These are phyloP conservation scores for Carex arenaria DNA, from an alignment of 202 grass and related monocot species.

Conservation along the genomic window DNA sequence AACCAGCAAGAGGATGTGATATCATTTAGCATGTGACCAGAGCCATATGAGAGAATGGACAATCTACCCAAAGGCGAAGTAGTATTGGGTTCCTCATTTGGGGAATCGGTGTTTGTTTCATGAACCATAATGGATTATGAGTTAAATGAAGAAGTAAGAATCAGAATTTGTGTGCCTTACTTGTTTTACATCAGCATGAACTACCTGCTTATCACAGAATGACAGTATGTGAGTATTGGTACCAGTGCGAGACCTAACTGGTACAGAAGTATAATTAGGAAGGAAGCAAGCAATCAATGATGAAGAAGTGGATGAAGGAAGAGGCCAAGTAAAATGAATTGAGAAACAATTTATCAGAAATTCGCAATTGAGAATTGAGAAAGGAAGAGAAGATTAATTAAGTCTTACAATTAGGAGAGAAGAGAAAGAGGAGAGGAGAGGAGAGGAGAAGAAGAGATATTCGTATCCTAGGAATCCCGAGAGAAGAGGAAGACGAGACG, in stretches of 20 bases:
- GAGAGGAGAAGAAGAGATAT: background rate
- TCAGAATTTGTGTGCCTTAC: background rate
- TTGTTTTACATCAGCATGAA: background rate
- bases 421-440: background rate
- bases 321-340: too few relatives aligned
- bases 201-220: background rate
- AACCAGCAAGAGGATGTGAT: conserved; percentile 97
- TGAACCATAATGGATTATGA: conserved; percentile 39
- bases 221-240: background rate
- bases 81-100: conserved; percentile 39
- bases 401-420: too few relatives aligned
- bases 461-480: too few relatives aligned
- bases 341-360: too few relatives aligned
- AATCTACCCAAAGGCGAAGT: conserved; percentile 57
- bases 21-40: conserved; percentile 98
- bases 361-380: too few relatives aligned
- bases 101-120: conserved; percentile 24
- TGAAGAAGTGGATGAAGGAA: background rate
- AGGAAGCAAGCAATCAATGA: background rate
- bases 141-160: background rate
- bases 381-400: too few relatives aligned
- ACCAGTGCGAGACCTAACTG: background rate
- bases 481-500: too few relatives aligned
- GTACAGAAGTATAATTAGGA: background rate
- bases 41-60: conserved; percentile 71